A percentile compares a stretch with the other conserved stretches of the same genome.
These are phyloP conservation scores for Sarocladium kiliense DNA, from an alignment of 2,329 filamentous ascomycete genomes.

Conservation along the genomic window DNA sequence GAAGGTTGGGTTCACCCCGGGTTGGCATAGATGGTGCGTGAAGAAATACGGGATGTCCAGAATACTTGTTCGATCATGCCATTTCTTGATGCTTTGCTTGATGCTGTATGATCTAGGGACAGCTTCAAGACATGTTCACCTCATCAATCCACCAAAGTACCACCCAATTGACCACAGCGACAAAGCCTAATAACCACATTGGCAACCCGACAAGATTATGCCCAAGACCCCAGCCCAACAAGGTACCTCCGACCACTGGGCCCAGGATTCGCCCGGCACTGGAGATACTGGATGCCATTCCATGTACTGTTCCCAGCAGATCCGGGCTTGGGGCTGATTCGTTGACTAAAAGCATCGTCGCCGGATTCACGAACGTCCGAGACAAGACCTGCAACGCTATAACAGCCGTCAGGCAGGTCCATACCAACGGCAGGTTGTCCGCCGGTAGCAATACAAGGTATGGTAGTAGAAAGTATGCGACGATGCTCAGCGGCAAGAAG, in stretches of 20 bases:
- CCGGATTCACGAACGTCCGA: conserved; percentile 18
- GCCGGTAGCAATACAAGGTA: conserved; percentile 17
- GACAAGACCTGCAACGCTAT: conserved; percentile 17
- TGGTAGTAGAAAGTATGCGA: conserved; percentile 16
- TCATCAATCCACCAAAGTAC: not conserved
- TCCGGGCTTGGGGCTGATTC: conserved; percentile 17
- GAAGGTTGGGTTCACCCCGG: no score
- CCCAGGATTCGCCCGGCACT: conserved; percentile 19
- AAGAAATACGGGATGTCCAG: no score
- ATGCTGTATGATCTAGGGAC: no score
- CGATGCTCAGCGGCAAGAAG: conserved; percentile 18
- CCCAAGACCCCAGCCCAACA: conserved; percentile 17
- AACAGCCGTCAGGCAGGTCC: conserved; percentile 15
- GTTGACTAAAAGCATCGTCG: conserved; percentile 19
- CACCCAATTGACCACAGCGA: not conserved
- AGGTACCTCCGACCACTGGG: conserved; percentile 17
- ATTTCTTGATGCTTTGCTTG: no score
- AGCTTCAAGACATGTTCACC: not conserved
- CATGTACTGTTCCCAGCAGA: conserved; percentile 19
- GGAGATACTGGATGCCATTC: conserved; percentile 19
- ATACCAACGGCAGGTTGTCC: conserved; percentile 12
- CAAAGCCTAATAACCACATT: conserved; percentile 12
- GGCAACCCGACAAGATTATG: conserved; percentile 18
- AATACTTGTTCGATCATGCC: no score
- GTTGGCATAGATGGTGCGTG: no score